Evolutionary conservation across 129 eudicot genomes (phyloP).

Genomic region (Centaurea solstitialis): DNA sequence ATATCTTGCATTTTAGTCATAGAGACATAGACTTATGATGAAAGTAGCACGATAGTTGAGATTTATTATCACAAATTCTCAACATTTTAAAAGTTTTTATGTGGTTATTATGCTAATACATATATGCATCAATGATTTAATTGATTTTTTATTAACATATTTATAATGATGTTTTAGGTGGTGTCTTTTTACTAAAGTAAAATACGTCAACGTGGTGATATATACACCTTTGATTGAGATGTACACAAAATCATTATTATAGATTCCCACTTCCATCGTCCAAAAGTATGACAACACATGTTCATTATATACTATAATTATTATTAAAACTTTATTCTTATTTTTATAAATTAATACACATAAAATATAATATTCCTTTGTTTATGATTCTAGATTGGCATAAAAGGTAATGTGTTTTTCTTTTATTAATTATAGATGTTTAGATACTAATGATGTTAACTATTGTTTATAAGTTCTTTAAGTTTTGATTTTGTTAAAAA

Average conservation of each 20-base stretch:
- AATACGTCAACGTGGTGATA: slow-evolving; percentile 14
- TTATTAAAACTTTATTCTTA: background rate
- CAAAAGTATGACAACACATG: background rate
- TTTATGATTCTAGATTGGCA: background rate
- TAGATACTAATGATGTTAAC: background rate
- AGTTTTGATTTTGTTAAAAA: too few relatives aligned
- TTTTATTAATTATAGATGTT: background rate
- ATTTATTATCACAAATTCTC: background rate
- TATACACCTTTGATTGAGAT: slow-evolving; percentile 3
- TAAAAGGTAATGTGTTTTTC: background rate
- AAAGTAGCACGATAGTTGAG: background rate
- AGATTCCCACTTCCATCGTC: slow-evolving; percentile 9
- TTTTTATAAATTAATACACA: background rate
- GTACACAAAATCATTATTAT: background rate
- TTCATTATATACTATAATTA: background rate
- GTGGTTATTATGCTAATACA: background rate
- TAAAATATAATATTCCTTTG: too few relatives aligned
- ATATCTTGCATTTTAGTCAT: background rate
- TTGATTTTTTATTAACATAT: background rate
- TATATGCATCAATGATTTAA: background rate
- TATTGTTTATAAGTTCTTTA: background rate
- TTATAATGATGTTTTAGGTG: background rate
- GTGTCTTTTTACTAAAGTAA: background rate
- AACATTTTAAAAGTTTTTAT: too few relatives aligned
- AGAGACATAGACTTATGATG: too few relatives aligned